Percentiles rank a stretch among this genome's conserved stretches.
These are phyloP conservation scores for Coleophoma cylindrospora DNA, from an alignment of 2,329 filamentous ascomycete genomes.

Conservation along the genomic window DNA sequence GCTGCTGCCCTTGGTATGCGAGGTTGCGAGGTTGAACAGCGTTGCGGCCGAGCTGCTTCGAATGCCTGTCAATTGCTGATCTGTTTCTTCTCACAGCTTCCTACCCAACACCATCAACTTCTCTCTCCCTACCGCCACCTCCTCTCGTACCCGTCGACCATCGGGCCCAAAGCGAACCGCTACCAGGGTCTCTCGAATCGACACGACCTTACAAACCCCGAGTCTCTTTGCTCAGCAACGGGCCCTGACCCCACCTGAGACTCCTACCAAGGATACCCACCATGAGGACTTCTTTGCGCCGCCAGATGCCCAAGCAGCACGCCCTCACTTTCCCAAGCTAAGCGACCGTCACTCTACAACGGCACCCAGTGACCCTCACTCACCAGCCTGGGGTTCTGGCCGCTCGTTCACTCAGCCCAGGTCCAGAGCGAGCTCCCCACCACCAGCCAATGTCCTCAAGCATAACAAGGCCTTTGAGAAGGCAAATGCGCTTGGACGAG, in stretches of 20 bases:
- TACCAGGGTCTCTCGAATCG: conserved; percentile 46
- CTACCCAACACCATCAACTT: conserved; percentile 92
- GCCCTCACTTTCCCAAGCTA: conserved; percentile 49
- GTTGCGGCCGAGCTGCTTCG: conserved; percentile 2
- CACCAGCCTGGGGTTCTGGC: conserved; percentile 66
- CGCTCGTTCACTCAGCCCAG: conserved; percentile 55
- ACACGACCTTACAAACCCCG: conserved; percentile 44
- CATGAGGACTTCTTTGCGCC: conserved; percentile 48
- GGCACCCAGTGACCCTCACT: conserved; percentile 68
- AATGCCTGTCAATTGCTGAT: too few species aligned
- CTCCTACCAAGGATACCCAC: conserved; percentile 30
- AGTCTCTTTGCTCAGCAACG: conserved; percentile 24
- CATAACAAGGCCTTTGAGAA: conserved; percentile 54
- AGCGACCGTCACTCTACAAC: conserved; percentile 44
- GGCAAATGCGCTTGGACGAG: conserved; percentile 50
- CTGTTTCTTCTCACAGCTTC: conserved; percentile 53
- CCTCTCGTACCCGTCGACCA: conserved; percentile 21
- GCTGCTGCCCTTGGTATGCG: too few species aligned
- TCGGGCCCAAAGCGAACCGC: conserved; percentile 19
- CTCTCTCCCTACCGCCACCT: conserved; percentile 52
- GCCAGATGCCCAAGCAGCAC: conserved; percentile 43
- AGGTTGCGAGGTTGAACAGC: not conserved
- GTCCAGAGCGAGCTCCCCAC: conserved; percentile 68
- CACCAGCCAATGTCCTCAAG: conserved; percentile 71
- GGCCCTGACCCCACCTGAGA: conserved; percentile 26